Percentiles rank a stretch among this genome's conserved stretches.
phyloP scores from a whole-genome alignment of 2,329 filamentous ascomycete genomes.

The Diaporthe sp. region DNA sequence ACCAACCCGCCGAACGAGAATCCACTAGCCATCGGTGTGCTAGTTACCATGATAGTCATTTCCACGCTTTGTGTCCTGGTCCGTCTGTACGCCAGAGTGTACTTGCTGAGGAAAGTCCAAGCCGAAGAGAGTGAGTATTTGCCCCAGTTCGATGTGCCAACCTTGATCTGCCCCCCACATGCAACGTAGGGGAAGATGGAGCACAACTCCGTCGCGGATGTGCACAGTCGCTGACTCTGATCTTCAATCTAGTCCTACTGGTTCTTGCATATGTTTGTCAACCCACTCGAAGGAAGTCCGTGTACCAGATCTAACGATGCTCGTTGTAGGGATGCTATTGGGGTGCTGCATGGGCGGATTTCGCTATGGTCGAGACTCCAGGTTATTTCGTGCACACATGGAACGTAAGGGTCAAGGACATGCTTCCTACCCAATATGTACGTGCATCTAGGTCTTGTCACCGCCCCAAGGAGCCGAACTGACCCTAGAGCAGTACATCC shows the following conservation, averaged over 20 bases:
- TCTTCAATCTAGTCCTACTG: constrained; percentile 8
- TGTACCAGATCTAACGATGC: background rate
- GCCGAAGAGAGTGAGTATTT: constrained; percentile 26
- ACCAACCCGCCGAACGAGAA: constrained; percentile 38
- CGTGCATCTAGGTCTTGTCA: constrained; percentile 32
- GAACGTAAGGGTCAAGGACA: constrained; percentile 49
- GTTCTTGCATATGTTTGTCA: constrained; percentile 36
- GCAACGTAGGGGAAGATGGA: background rate
- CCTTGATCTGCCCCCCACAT: background rate
- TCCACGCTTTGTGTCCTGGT: constrained; percentile 36
- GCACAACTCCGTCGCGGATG: background rate
- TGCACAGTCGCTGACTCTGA: constrained; percentile 17
- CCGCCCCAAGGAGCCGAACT: background rate
- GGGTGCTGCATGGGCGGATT: constrained; percentile 37
- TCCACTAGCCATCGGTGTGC: constrained; percentile 31
- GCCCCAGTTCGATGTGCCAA: background rate
- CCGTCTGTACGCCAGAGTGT: constrained; percentile 33
- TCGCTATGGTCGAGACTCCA: constrained; percentile 45
- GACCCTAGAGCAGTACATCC: constrained; percentile 46
- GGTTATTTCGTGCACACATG: constrained; percentile 56
- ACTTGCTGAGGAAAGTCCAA: constrained; percentile 19
- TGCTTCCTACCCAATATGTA: constrained; percentile 48
- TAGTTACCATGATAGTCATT: constrained; percentile 34
- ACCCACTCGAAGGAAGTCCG: background rate
- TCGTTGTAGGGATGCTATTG: constrained; percentile 33